Base-by-base conservation (phyloP, 169 alveolate species). In the Cryptosporidium tyzzeri region DNA sequence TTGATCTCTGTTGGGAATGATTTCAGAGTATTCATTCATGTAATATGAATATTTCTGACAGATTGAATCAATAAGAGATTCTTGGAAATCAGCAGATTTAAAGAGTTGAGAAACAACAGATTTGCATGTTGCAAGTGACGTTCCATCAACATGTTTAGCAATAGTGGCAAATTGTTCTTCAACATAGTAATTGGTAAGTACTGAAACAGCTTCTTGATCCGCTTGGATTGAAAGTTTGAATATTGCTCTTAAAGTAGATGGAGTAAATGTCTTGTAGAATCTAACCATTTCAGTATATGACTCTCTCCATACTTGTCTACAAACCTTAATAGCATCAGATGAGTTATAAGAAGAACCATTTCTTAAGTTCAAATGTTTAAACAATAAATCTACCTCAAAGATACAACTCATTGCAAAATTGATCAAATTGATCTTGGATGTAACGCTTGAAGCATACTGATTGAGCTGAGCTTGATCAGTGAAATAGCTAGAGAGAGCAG, bases 371-470 rank as follows among this genome's bases (percentile, higher is more conserved):
- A 80, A 31, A 3, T 59, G 69, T n/a, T 62, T 62, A 3, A 80
- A 50, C 7, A 29, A 62, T 1, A 62, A 80, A 41, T 80, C 89
- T 3, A 80, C 44, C 69, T 80, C 89, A 62, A 62, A 80, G 18
- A 80, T 35, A 65, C 89, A 80, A 62, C 89, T 80, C 89, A 80
- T 80, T 29, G 89, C 89, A 65, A 80, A 80, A 45, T 80, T 80
- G 2, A 62, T 44, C 14, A 80, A n/a, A 26, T 80, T 80, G 33
- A 80, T 45, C 37, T 37, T 80, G 23, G 45, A 26, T 6, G 89
- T 1, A 16, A 80, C 7, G 1, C 29, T 53, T 26, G 29, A 18
- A 44, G 65, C 67, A 33, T 39, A 37, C 21, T 23, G 65, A 29
- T 7, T n/a, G 41, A 26, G 41, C 29, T 45, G 48, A 39, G 35